Conservation (phyloP, 257 asterid genomes). For the Solanum appendiculatum region DNA sequence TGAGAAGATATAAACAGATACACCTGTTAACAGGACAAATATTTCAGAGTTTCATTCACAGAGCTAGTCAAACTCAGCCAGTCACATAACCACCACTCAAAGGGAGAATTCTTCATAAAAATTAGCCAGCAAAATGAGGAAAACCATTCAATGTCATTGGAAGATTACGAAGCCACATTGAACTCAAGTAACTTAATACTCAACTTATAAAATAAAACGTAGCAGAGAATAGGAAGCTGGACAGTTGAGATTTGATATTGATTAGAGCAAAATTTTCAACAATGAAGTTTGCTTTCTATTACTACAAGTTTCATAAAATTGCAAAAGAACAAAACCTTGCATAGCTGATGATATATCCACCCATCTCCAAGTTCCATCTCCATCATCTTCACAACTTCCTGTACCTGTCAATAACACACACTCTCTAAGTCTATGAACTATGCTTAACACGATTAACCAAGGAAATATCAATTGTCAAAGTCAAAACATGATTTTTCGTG, state of each 20-base stretch:
- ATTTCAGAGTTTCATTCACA: not conserved
- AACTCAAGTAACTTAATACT: not conserved
- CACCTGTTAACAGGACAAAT: constrained; percentile 33
- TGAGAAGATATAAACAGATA: constrained; percentile 51
- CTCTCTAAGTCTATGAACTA: not conserved
- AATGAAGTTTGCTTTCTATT: not conserved
- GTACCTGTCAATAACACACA: constrained; percentile 30
- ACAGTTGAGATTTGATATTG: not conserved
- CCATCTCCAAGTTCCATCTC: constrained; percentile 84
- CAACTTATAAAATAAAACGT: not conserved
- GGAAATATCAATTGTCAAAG: not conserved
- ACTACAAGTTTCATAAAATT: not conserved
- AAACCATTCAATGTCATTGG: not conserved
- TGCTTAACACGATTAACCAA: not conserved
- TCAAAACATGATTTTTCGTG: not conserved
- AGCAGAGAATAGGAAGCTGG: not conserved
- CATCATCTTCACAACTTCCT: constrained; percentile 60
- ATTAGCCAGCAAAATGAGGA: not conserved
- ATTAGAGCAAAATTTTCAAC: not conserved
- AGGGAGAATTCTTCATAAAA: not conserved
- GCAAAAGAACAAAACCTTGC: constrained; percentile 44
- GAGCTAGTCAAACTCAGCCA: not conserved
- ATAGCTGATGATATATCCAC: constrained; percentile 48
- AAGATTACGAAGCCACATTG: not conserved
- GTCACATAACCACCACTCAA: not conserved